Evolutionary conservation across 768 basidiomycete genomes (phyloP).

Genomic region (Tremella mesenterica): DNA sequence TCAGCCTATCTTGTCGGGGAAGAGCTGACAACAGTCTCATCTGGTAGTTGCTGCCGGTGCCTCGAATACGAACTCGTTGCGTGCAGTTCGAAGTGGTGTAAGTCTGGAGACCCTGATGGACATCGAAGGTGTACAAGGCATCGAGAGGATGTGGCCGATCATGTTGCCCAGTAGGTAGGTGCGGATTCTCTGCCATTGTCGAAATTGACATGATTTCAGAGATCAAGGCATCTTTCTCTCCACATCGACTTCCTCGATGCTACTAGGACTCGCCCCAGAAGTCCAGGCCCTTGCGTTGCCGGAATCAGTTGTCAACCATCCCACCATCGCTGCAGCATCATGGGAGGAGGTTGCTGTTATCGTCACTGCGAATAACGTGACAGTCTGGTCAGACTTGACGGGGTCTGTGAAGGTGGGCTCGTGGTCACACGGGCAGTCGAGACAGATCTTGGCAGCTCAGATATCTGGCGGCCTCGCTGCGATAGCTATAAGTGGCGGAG

Average conservation of each 20-base stretch:
- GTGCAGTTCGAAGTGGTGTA: slow-evolving; percentile 39
- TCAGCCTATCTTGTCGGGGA: not conserved
- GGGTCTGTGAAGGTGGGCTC: too few species aligned
- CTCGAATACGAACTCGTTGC: slow-evolving; percentile 32
- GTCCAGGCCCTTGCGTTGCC: too few species aligned
- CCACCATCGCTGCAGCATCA: too few species aligned
- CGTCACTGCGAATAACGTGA: not conserved
- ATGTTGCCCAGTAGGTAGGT: not conserved
- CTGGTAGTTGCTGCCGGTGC: slow-evolving; percentile 40
- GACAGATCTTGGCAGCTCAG: slow-evolving; percentile 10
- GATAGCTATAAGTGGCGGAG: slow-evolving; percentile 10
- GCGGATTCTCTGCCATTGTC: not conserved
- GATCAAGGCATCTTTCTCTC: slow-evolving; percentile 13
- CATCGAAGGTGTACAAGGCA: slow-evolving; percentile 28
- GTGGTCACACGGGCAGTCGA: not conserved
- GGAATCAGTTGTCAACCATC: too few species aligned
- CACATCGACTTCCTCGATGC: slow-evolving; percentile 6
- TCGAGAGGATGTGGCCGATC: slow-evolving; percentile 26
- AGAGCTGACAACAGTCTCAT: slow-evolving; percentile 18
- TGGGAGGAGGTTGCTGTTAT: too few species aligned
- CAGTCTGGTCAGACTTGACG: not conserved
- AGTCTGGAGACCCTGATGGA: slow-evolving; percentile 27
- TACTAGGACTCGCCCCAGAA: slow-evolving; percentile 16
- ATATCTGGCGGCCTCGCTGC: slow-evolving; percentile 8
- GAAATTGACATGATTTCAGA: not conserved